These are phyloP conservation scores for Solanum chaucha DNA, from an alignment of 257 asterid genomes.

Conservation along the genomic window DNA sequence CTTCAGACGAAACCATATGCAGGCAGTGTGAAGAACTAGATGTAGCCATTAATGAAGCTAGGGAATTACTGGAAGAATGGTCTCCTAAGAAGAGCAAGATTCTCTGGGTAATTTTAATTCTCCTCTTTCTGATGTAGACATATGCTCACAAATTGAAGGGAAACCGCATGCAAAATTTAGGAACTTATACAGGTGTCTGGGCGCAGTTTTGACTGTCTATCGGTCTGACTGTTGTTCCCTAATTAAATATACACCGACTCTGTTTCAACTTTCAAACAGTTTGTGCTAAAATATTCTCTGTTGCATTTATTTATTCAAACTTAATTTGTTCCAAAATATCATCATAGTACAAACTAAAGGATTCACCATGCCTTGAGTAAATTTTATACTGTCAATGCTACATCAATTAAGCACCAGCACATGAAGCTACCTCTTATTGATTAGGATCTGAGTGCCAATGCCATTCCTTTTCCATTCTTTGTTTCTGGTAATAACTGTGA, in stretches of 20 bases:
- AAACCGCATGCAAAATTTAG: background rate
- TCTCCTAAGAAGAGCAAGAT: conserved; percentile 86
- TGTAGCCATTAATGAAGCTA: conserved; percentile 63
- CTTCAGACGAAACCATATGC: conserved; percentile 35
- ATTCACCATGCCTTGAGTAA: background rate
- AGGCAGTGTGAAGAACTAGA: conserved; percentile 75
- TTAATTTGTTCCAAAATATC: background rate
- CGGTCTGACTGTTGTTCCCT: background rate
- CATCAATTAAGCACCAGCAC: background rate
- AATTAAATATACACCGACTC: background rate
- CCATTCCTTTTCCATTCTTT: background rate
- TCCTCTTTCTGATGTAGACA: background rate
- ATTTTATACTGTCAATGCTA: background rate
- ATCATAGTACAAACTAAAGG: background rate
- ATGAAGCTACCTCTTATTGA: background rate
- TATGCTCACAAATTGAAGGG: background rate
- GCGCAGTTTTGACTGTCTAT: background rate
- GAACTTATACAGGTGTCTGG: background rate
- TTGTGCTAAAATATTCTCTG: background rate
- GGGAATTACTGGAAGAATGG: conserved; percentile 89
- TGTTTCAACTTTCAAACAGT: background rate
- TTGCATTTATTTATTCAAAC: background rate
- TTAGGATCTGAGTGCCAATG: background rate
- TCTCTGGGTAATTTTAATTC: conserved; percentile 42
- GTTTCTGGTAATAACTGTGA: background rate